Base-by-base conservation (phyloP, 2,329 filamentous ascomycete species). In the Clarireedia monteithiana region DNA sequence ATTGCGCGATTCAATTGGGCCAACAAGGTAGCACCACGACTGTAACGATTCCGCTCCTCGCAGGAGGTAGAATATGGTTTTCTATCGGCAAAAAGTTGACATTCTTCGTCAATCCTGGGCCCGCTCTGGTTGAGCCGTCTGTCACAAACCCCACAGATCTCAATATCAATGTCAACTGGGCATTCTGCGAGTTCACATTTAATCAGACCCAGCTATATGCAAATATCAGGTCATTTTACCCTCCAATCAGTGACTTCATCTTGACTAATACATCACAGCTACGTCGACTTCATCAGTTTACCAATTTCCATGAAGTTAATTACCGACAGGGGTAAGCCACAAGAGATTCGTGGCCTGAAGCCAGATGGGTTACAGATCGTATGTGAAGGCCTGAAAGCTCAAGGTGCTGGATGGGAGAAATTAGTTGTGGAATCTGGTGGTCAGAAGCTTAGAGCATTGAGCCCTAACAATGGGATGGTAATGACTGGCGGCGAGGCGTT, bases 21-120 rank as follows among this genome's bases (percentile, higher is more conserved):
- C 73, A 74, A 0, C 76, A 83, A 0, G 86, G 86, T 6, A 73
- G 75, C 45, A 80, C 78, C 0, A 79, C 74, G 27, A 80, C 74
- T 2, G 74, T 88, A 24, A 83, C 79, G 1, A 82, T 91, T 59
- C 88, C 88, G 10, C 83, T 83, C 58, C 76, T 90, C 26, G 84
- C 80, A 3, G 86, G 86, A 23, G 86, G 81, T 1, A 79, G 88
- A 53, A 81, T 91, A 67, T 91, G 85, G 83, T 86, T 89, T 69
- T 82, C 77, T 55, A 74, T 81, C 58, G 80, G 79, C 6, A 72
- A 72, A 46, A 78, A 77, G 38, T 75, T 91, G 49, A 82, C 77
- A 1, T 91, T 91, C 70, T 74, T 81, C 12, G 69, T 91, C 52
- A 91, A 91, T 69, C 84, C 82, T 1, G 66, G 66, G 5, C 84